phyloP scores from a whole-genome alignment of 257 asterid genomes.

The Rubia yunnanensis region DNA sequence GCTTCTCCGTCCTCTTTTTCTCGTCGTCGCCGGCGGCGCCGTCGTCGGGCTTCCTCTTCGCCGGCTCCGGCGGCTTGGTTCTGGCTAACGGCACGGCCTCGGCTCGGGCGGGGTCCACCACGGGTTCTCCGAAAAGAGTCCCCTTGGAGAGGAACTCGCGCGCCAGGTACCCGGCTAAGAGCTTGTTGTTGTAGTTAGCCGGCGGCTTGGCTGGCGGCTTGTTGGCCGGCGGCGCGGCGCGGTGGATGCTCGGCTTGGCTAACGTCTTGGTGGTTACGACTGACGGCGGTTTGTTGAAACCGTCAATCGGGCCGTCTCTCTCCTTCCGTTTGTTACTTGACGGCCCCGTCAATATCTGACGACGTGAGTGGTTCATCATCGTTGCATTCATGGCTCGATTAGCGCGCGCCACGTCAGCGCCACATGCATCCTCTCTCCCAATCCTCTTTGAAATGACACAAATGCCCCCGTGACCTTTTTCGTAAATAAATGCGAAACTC shows the following conservation, averaged over 20 bases:
- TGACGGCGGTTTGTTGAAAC: constrained; percentile 21
- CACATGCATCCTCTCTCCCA: constrained; percentile 15
- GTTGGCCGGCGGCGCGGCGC: constrained; percentile 5
- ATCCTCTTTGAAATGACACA: not conserved
- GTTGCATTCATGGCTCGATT: constrained; percentile 24
- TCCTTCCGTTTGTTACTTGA: constrained; percentile 20
- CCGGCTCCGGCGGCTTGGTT: not conserved
- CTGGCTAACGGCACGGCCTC: constrained; percentile 9
- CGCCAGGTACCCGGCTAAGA: constrained; percentile 31
- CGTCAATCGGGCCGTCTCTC: constrained; percentile 16
- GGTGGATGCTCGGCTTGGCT: constrained; percentile 34
- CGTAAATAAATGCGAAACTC: not conserved
- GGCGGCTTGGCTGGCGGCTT: constrained; percentile 11
- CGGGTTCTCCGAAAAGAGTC: constrained; percentile 18
- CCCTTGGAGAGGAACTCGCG: constrained; percentile 27
- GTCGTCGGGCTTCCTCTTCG: constrained; percentile 18
- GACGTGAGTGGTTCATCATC: constrained; percentile 28
- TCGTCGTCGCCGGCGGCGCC: not conserved
- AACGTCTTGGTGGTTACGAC: constrained; percentile 26
- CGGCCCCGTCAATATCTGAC: constrained; percentile 22
- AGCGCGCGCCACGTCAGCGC: constrained; percentile 24
- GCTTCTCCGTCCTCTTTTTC: constrained; percentile 9
- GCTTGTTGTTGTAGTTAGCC: constrained; percentile 18
- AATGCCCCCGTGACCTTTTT: constrained; percentile 13
- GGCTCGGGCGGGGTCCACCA: constrained; percentile 21